Conservation (phyloP, 495 filamentous ascomycete genomes). For the Podospora anserina region DNA sequence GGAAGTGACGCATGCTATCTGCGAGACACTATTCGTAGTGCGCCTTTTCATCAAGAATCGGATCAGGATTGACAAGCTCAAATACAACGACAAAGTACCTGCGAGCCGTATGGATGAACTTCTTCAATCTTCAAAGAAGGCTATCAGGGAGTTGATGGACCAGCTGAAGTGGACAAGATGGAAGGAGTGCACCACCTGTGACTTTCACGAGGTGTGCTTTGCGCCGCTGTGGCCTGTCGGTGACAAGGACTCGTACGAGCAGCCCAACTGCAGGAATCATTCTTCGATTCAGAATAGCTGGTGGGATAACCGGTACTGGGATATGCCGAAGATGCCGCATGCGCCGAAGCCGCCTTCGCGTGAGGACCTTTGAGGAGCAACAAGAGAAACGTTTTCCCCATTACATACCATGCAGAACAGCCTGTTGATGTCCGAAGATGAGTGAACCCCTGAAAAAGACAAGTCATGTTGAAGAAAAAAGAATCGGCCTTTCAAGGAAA, state of each 20-base stretch:
- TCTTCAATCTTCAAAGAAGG: constrained; percentile 6
- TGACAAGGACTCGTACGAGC: constrained; percentile 23
- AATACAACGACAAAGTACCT: background rate
- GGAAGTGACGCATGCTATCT: constrained; percentile 48
- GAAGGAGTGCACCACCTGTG: constrained; percentile 58
- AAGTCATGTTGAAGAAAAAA: background rate
- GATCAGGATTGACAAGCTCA: background rate
- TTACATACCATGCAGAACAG: background rate
- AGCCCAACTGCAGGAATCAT: constrained; percentile 22
- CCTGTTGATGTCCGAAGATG: no score
- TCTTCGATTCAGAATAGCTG: constrained; percentile 7
- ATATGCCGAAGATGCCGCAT: background rate
- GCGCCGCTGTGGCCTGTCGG: constrained; percentile 66
- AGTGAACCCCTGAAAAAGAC: background rate
- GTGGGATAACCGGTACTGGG: constrained; percentile 14
- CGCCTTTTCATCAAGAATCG: constrained; percentile 28
- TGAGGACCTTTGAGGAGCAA: background rate
- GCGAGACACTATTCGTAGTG: constrained; percentile 47
- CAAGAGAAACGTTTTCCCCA: background rate
- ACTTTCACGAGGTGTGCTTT: constrained; percentile 59
- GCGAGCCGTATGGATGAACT: constrained; percentile 13
- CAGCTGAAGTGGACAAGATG: constrained; percentile 57
- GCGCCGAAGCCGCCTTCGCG: background rate
- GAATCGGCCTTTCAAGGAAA: background rate
- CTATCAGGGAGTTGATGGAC: constrained; percentile 24